phyloP scores from a whole-genome alignment of 441 rosid species.

The Syzygium syzygioides region DNA sequence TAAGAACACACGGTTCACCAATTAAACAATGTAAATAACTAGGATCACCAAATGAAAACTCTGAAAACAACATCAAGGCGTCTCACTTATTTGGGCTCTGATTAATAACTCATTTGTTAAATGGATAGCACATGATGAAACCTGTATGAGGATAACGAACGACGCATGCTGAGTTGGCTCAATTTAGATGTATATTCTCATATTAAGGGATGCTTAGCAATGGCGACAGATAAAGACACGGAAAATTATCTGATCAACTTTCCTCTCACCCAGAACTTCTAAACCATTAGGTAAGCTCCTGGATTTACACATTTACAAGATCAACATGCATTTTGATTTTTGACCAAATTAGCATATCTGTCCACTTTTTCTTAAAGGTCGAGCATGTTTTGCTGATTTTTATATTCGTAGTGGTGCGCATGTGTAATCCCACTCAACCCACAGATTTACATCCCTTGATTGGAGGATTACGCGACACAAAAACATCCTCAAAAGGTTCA shows the following conservation, averaged over 20 bases:
- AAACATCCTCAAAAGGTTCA: not conserved
- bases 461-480: not conserved
- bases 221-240: not conserved
- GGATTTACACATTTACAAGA: not conserved
- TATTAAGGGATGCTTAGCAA: not conserved
- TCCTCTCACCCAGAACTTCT: not conserved
- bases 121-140: not conserved
- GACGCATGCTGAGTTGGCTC: not conserved
- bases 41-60: not conserved
- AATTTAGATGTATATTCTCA: not conserved
- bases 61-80: not conserved
- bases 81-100: not conserved
- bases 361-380: not conserved
- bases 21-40: not conserved
- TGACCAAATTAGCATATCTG: accelerated
- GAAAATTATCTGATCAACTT: not conserved
- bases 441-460: not conserved
- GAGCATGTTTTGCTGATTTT: not conserved
- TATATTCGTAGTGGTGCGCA: not conserved
- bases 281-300: not conserved
- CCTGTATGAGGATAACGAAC: not conserved
- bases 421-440: not conserved
- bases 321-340: not conserved
- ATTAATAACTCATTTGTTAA: not conserved
- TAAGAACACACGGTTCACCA: not conserved